A percentile compares a stretch with the other conserved stretches of the same genome.
Evolutionary conservation across 495 filamentous ascomycete species (phyloP).

Genomic region (Talaromyces ruber): DNA sequence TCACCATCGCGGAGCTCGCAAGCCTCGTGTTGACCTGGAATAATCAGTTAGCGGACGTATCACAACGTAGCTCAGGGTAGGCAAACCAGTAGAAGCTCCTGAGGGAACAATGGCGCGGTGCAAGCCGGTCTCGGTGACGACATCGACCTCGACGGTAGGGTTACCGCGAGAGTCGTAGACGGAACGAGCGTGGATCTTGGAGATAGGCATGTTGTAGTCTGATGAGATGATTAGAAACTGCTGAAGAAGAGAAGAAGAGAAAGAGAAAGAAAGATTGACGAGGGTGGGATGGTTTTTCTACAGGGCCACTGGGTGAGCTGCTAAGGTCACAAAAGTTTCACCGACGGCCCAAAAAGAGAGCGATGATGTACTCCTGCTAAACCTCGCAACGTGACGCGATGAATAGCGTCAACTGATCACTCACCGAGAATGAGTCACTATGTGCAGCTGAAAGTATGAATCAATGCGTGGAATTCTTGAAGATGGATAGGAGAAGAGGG

Average conservation of each 20-base stretch:
- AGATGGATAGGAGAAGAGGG: neutral
- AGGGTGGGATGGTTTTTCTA: constrained; percentile 8
- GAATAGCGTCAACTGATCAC: constrained; percentile 1
- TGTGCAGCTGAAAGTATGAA: neutral
- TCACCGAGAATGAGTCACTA: constrained; percentile 2
- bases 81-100: constrained; percentile 89
- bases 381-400: constrained; percentile 1
- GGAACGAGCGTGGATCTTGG: constrained; percentile 95
- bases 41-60: neutral
- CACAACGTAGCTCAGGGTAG: too few species aligned
- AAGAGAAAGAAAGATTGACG: constrained; percentile 13
- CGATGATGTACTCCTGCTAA: constrained; percentile 12
- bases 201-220: constrained; percentile 73
- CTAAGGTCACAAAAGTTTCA: constrained; percentile 31
- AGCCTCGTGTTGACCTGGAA: constrained; percentile 88
- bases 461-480: neutral
- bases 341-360: constrained; percentile 40
- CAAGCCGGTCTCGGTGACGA: constrained; percentile 91
- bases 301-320: constrained; percentile 7
- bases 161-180: constrained; percentile 99
- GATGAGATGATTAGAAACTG: constrained; percentile 3
- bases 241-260: constrained; percentile 3
- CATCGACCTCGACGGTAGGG: constrained; percentile 91
- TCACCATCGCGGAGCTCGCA: constrained; percentile 98
- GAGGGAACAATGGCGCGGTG: constrained; percentile 99